A percentile compares a stretch with the other conserved stretches of the same genome.
phyloP scores from a whole-genome alignment of 352 stramenopile species.

The Globisporangium heterothallicum region DNA sequence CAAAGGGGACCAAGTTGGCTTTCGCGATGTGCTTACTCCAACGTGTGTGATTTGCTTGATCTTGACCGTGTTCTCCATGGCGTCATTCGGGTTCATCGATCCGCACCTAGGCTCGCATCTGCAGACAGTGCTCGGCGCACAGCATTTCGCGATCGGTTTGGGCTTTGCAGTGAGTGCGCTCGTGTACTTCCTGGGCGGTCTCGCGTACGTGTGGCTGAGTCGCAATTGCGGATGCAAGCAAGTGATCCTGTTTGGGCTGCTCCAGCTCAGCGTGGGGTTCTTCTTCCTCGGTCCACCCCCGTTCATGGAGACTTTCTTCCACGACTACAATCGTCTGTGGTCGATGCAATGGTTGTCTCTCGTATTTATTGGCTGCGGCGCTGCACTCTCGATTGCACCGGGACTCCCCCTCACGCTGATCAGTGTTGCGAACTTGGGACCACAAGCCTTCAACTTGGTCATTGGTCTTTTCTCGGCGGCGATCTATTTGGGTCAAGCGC shows the following conservation, averaged over 20 bases:
- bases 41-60: slow-evolving; percentile 44
- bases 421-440: slow-evolving; percentile 31
- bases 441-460: slow-evolving; percentile 50
- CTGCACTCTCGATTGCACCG: slow-evolving; percentile 51
- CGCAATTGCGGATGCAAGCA: slow-evolving; percentile 55
- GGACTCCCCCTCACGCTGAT: slow-evolving; percentile 54
- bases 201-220: slow-evolving; percentile 59
- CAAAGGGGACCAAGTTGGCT: slow-evolving; percentile 21
- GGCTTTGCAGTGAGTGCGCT: slow-evolving; percentile 61
- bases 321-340: slow-evolving; percentile 37
- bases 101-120: slow-evolving; percentile 58
- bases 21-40: slow-evolving; percentile 48
- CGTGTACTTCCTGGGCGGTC: slow-evolving; percentile 57
- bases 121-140: slow-evolving; percentile 44
- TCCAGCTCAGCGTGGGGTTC: slow-evolving; percentile 44
- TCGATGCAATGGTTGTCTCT: slow-evolving; percentile 44
- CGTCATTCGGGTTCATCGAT: slow-evolving; percentile 70
- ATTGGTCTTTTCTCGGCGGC: slow-evolving; percentile 63
- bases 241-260: slow-evolving; percentile 50
- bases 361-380: slow-evolving; percentile 49
- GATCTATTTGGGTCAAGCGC: slow-evolving; percentile 61
- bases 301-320: slow-evolving; percentile 39
- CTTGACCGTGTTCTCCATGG: slow-evolving; percentile 55
- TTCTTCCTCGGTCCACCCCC: slow-evolving; percentile 53
- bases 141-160: slow-evolving; percentile 56